Conservation (phyloP, 768 basidiomycete species). For the Termitomyces sp. region DNA sequence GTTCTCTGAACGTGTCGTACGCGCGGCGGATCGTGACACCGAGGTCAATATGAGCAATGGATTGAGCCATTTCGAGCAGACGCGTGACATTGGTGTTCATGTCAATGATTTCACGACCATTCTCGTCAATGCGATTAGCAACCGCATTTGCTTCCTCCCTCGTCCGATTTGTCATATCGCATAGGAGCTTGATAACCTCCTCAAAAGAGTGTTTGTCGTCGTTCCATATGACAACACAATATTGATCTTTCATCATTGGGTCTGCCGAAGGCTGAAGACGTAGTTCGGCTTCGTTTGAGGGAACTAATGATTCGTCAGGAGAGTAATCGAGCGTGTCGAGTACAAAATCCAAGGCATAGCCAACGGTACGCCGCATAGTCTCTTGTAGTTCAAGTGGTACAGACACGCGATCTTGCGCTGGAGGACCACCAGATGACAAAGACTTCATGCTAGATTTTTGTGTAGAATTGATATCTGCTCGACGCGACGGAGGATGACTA, state of each 20-base stretch:
- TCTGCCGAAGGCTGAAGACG: slow-evolving; percentile 71
- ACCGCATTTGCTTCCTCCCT: slow-evolving; percentile 52
- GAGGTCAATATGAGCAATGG: slow-evolving; percentile 82
- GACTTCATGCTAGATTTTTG: slow-evolving; percentile 36
- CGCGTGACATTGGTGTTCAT: slow-evolving; percentile 48
- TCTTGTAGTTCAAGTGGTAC: slow-evolving; percentile 65
- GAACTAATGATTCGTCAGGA: slow-evolving; percentile 71
- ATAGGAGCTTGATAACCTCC: slow-evolving; percentile 73
- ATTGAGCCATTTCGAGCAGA: slow-evolving; percentile 73
- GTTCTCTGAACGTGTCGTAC: slow-evolving; percentile 85
- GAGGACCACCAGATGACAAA: slow-evolving; percentile 48
- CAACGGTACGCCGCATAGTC: slow-evolving; percentile 69
- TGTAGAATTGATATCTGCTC: slow-evolving; percentile 25
- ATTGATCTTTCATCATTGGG: slow-evolving; percentile 74
- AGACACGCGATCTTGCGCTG: slow-evolving; percentile 48
- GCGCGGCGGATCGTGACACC: slow-evolving; percentile 86
- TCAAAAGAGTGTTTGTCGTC: slow-evolving; percentile 95
- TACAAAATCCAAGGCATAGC: slow-evolving; percentile 75
- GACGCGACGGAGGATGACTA: slow-evolving; percentile 58
- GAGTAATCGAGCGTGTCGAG: slow-evolving; percentile 80
- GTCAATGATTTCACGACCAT: slow-evolving; percentile 81
- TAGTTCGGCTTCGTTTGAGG: slow-evolving; percentile 60
- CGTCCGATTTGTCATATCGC: slow-evolving; percentile 47
- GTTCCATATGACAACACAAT: slow-evolving; percentile 87
- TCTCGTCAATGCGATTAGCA: slow-evolving; percentile 62